These are phyloP conservation scores for Karstenula rhodostoma DNA, from an alignment of 2,329 filamentous ascomycete species.

Conservation along the genomic window DNA sequence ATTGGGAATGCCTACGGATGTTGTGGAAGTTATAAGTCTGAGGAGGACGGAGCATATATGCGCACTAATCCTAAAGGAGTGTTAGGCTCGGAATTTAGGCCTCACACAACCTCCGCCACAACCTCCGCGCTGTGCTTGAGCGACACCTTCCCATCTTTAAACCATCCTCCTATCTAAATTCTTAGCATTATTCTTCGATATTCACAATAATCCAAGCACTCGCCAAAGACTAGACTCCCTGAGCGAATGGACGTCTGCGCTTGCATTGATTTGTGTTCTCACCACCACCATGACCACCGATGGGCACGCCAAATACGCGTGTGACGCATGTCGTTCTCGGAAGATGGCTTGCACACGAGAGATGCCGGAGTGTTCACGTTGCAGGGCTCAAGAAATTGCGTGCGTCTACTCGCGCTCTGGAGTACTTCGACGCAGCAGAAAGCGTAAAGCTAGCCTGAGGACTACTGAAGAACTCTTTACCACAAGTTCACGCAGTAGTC, in stretches of 20 bases:
- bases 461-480: neutral
- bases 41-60: neutral
- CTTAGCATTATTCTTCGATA: neutral
- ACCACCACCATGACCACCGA: neutral
- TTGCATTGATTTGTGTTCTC: neutral
- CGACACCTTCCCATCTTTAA: neutral
- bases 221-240: neutral
- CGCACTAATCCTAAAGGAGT: neutral
- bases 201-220: neutral
- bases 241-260: neutral
- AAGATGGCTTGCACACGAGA: slow-evolving; percentile 17
- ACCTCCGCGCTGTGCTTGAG: neutral
- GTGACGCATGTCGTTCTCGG: slow-evolving; percentile 14
- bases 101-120: neutral
- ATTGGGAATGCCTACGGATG: neutral
- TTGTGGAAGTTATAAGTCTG: neutral
- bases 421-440: slow-evolving; percentile 12
- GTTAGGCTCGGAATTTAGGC: neutral
- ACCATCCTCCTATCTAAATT: neutral
- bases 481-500: neutral
- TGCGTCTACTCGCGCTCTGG: slow-evolving; percentile 18
- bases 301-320: slow-evolving; percentile 4
- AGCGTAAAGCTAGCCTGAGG: slow-evolving; percentile 6
- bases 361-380: slow-evolving; percentile 12
- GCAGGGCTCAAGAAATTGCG: neutral